Evolutionary conservation across 805 yeast species (phyloP).

Genomic region (Maudiozyma serrabonitensis): DNA sequence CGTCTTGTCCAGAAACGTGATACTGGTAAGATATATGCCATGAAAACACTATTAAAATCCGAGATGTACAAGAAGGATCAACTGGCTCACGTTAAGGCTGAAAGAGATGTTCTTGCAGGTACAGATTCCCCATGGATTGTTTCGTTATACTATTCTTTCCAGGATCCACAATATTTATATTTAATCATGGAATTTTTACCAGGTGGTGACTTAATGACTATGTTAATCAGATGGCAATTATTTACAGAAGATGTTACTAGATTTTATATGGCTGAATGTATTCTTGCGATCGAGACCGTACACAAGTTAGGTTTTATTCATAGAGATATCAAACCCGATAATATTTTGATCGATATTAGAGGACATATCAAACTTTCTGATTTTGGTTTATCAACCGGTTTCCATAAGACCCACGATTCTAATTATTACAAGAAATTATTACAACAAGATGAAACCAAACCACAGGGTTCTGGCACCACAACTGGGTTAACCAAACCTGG

Average conservation of each 20-base stretch:
- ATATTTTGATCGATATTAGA: slow-evolving; percentile 74
- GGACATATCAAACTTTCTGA: slow-evolving; percentile 78
- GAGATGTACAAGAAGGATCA: slow-evolving; percentile 96
- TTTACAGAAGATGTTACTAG: slow-evolving; percentile 89
- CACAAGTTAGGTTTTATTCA: slow-evolving; percentile 92
- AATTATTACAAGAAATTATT: slow-evolving; percentile 74
- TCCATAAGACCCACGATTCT: slow-evolving; percentile 87
- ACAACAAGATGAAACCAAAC: slow-evolving; percentile 45
- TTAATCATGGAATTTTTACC: slow-evolving; percentile 91
- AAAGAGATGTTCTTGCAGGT: slow-evolving; percentile 88
- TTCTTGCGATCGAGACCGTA: slow-evolving; percentile 86
- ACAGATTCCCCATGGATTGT: slow-evolving; percentile 87
- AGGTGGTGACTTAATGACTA: slow-evolving; percentile 87
- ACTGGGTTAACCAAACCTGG: slow-evolving; percentile 30
- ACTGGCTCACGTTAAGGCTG: slow-evolving; percentile 90
- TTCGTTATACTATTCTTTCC: slow-evolving; percentile 64
- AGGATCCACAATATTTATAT: slow-evolving; percentile 74
- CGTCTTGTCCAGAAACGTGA: slow-evolving; percentile 87
- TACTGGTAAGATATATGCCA: slow-evolving; percentile 83
- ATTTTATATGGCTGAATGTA: slow-evolving; percentile 94
- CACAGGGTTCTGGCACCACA: slow-evolving; percentile 6
- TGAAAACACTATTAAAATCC: slow-evolving; percentile 81
- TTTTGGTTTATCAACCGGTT: slow-evolving; percentile 84
- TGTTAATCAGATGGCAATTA: slow-evolving; percentile 89
- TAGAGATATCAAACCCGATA: slow-evolving; percentile 96